Conservation (phyloP, 495 filamentous ascomycete genomes). For the Neurospora intermedia region DNA sequence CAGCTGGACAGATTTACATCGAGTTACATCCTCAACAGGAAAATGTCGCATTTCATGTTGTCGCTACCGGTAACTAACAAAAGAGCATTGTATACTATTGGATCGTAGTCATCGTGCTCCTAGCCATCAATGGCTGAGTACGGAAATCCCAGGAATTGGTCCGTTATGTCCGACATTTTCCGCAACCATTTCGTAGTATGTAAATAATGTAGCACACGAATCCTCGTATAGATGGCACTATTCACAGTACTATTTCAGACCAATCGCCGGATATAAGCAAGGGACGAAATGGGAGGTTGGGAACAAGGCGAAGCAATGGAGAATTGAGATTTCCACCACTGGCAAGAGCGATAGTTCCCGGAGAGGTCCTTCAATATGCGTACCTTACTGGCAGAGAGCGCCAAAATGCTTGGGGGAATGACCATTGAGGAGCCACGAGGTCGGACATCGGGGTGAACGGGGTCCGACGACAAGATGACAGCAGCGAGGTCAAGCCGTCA, state of each 20-base stretch:
- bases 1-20: neutral
- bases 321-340: neutral
- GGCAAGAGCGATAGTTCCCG: neutral
- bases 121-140: neutral
- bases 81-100: neutral
- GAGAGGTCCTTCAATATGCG: neutral
- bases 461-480: neutral
- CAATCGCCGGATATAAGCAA: neutral
- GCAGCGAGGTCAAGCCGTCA: neutral
- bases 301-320: neutral
- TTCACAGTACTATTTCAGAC: neutral
- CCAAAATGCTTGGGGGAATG: neutral
- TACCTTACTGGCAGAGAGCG: neutral
- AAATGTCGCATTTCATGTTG: neutral
- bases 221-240: neutral
- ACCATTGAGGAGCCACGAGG: neutral
- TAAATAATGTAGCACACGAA: neutral
- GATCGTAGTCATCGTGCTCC: neutral
- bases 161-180: neutral
- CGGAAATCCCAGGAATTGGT: neutral
- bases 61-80: neutral
- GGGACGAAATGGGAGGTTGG: neutral
- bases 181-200: neutral
- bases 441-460: neutral
- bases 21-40: neutral